Conservation (phyloP, 1,284 basidiomycete species). For the Athelia psychrophila region DNA sequence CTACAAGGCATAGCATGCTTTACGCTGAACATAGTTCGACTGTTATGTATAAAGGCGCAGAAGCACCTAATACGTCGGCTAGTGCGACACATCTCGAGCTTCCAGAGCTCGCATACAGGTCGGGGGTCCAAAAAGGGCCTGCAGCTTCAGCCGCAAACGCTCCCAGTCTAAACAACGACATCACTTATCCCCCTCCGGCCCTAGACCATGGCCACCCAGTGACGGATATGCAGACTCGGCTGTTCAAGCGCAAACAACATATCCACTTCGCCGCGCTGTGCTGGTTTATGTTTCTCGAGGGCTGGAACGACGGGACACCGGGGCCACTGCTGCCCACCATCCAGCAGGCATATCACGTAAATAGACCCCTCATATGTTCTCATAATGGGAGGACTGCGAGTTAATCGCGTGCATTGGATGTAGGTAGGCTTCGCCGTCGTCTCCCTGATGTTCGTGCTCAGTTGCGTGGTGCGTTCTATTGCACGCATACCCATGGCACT, state of each 20-base stretch:
- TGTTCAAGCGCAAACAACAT: not conserved
- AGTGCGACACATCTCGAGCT: too few relatives aligned
- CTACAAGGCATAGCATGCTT: too few relatives aligned
- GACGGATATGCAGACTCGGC: not conserved
- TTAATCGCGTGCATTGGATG: not conserved
- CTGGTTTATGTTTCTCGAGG: constrained; percentile 22
- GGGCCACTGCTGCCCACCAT: constrained; percentile 37
- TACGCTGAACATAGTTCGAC: too few relatives aligned
- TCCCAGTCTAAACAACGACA: too few relatives aligned
- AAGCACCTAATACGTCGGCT: too few relatives aligned
- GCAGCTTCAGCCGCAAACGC: too few relatives aligned
- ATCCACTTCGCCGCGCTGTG: constrained; percentile 12
- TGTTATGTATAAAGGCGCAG: too few relatives aligned
- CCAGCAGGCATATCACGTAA: constrained; percentile 29
- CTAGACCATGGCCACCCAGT: too few relatives aligned
- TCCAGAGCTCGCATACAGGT: too few relatives aligned
- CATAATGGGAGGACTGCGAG: too few relatives aligned
- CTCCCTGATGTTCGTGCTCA: constrained; percentile 55
- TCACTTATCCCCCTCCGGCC: too few relatives aligned
- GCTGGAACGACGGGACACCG: constrained; percentile 38
- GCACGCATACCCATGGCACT: not conserved
- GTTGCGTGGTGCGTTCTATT: constrained; percentile 39
- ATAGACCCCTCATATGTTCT: not conserved
- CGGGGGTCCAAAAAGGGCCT: too few relatives aligned
- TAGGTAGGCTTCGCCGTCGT: constrained; percentile 44